Conservation (phyloP, 352 stramenopile species). For the Phytophthora syringae region DNA sequence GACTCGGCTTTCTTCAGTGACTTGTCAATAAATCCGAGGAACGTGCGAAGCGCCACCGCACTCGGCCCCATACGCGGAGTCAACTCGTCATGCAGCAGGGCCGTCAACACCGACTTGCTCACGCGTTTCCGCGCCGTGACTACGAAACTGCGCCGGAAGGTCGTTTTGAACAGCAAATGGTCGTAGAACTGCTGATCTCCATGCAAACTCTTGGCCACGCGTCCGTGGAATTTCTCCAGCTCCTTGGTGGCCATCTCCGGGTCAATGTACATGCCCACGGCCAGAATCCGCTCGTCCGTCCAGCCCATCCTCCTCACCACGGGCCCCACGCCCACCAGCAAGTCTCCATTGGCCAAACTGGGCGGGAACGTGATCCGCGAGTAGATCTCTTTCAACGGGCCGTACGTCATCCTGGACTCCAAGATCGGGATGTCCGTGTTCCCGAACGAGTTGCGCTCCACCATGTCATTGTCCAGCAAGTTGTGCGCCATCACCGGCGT, state of each 20-base stretch:
- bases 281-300: slow-evolving; percentile 84
- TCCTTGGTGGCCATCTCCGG: slow-evolving; percentile 59
- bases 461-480: slow-evolving; percentile 29
- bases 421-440: slow-evolving; percentile 64
- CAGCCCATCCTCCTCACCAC: slow-evolving; percentile 82
- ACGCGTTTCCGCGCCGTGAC: slow-evolving; percentile 81
- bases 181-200: slow-evolving; percentile 84
- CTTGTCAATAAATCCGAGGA: slow-evolving; percentile 82
- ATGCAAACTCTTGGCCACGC: slow-evolving; percentile 63
- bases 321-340: slow-evolving; percentile 75
- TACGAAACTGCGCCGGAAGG: slow-evolving; percentile 79
- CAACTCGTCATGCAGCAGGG: slow-evolving; percentile 73
- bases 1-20: slow-evolving; percentile 84
- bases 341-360: slow-evolving; percentile 74
- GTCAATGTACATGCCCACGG: slow-evolving; percentile 83
- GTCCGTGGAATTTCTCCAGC: slow-evolving; percentile 63
- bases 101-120: slow-evolving; percentile 73
- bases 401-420: slow-evolving; percentile 70
- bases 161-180: slow-evolving; percentile 56
- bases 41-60: slow-evolving; percentile 58
- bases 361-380: slow-evolving; percentile 82
- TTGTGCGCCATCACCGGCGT: slow-evolving; percentile 36
- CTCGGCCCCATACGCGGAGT: slow-evolving; percentile 66
- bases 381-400: slow-evolving; percentile 75
- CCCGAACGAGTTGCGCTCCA: slow-evolving; percentile 38